Conservation (phyloP, 345 rosid genomes). For the Brassica juncea region DNA sequence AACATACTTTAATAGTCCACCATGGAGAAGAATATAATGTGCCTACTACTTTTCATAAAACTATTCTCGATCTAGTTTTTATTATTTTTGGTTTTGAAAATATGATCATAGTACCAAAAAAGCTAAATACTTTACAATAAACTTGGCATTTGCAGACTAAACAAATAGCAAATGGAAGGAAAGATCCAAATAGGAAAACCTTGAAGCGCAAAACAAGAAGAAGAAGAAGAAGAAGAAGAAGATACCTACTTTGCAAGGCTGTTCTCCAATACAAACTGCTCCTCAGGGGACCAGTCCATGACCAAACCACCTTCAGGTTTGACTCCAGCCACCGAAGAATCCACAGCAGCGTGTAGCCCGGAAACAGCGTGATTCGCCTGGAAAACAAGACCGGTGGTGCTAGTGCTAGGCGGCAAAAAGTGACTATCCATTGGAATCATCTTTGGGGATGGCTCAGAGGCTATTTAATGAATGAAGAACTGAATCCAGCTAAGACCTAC, state of each 20-base stretch:
- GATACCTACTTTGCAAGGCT: constrained; percentile 71
- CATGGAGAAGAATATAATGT: constrained; percentile 36
- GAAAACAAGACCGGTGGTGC: constrained; percentile 31
- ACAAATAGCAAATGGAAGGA: constrained; percentile 2
- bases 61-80: constrained; percentile 7
- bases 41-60: constrained; percentile 25
- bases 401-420: constrained; percentile 23
- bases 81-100: constrained; percentile 11
- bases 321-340: constrained; percentile 35
- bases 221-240: constrained; percentile 6
- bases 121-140: constrained; percentile 19
- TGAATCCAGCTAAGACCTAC: constrained; percentile 6
- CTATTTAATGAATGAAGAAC: neutral
- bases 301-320: constrained; percentile 63
- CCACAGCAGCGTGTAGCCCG: constrained; percentile 33
- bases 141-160: neutral
- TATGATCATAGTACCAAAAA: constrained; percentile 17
- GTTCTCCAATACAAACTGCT: constrained; percentile 73
- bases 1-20: constrained; percentile 38
- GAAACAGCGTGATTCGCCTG: constrained; percentile 10
- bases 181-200: constrained; percentile 3
- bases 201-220: constrained; percentile 23
- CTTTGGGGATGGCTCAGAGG: constrained; percentile 15
- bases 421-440: constrained; percentile 48
- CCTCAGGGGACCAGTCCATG: constrained; percentile 78